Percentiles rank a stretch among this genome's conserved stretches.
phyloP scores from a whole-genome alignment of 139 green algal genomes.

The Chlorella sorokiniana region DNA sequence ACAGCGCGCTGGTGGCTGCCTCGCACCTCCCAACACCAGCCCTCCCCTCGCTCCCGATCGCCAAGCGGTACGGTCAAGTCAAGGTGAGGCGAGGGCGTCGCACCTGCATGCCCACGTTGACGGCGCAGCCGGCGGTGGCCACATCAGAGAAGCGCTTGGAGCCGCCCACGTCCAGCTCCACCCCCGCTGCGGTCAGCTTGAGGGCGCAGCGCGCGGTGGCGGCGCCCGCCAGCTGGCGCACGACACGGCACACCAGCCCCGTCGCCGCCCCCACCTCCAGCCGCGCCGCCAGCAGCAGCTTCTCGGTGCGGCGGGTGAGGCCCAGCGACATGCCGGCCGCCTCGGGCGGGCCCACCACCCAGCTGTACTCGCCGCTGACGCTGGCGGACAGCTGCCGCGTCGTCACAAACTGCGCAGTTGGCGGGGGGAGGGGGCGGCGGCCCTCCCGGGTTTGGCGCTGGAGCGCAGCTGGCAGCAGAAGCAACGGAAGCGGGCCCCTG shows the following conservation, averaged over 20 bases:
- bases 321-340: slow-evolving; percentile 31
- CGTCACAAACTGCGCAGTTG: slow-evolving; percentile 17
- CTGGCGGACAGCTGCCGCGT: slow-evolving; percentile 37
- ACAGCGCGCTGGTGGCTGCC: not conserved
- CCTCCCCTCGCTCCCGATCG: not conserved
- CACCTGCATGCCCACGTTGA: slow-evolving; percentile 41
- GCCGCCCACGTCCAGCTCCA: slow-evolving; percentile 53
- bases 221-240: slow-evolving; percentile 6
- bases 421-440: not conserved
- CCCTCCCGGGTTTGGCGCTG: not conserved
- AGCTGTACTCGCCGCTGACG: slow-evolving; percentile 40
- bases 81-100: too few species aligned
- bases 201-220: slow-evolving; percentile 10
- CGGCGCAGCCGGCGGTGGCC: slow-evolving; percentile 23
- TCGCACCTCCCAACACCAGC: not conserved
- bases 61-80: not conserved
- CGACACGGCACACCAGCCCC: slow-evolving; percentile 16
- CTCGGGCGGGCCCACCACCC: slow-evolving; percentile 37
- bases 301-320: slow-evolving; percentile 26
- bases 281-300: slow-evolving; percentile 22
- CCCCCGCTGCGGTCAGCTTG: slow-evolving; percentile 30
- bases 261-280: slow-evolving; percentile 48
- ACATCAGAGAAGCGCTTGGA: slow-evolving; percentile 36
- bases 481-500: too few species aligned
- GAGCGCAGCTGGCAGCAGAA: not conserved